Evolutionary conservation across 495 filamentous ascomycete species (phyloP), one percentile per base, ranked within the genome.

Genomic region (Tuber microsphaerosporum): DNA sequence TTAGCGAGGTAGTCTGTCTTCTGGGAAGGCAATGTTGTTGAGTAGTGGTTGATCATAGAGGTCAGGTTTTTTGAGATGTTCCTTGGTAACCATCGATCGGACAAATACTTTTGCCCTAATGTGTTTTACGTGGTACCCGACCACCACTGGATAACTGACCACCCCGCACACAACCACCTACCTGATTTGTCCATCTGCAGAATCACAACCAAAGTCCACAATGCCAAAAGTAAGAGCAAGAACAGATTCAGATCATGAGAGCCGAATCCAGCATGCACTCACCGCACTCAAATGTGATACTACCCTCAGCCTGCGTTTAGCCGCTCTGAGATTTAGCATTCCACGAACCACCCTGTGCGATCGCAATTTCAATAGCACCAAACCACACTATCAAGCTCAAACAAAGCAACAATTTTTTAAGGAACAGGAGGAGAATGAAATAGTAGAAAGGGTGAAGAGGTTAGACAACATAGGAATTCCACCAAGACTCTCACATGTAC

Each of bases 401-500:
- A 2, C 17, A 4, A 1, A 70, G 0, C 70, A 78, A 22, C 46
- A 75, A 42, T 34, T 75, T 0, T 51, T 77, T 9, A 72, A 43
- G 0, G 19, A 69, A 20, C 45, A 70, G 69, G 31, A 78, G 31
- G 56, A 75, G 22, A 71, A 16, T 19, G 43, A 43, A 8, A 43
- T 77, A 16, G 75, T 44, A 73, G 1, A 10, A 17, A 71, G 70
- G 76, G 71, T 75, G 31, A 26, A 43, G 4, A 26, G 20, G 46
- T 77, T 77, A 9, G 46, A 74, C 31, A 43, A 46, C 41, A 71
- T 74, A 17, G 69, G 72, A n/a, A 77, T 74, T 42, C 69, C 41
- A 74, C 65, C 69, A 74, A 71, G 19, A 10, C 39, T 74, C 17
- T 9, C 41, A 5, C 45, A 77, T 46, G 26, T 74, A 2, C 16